phyloP scores from a whole-genome alignment of 257 asterid genomes.

The Scutellaria barbata region DNA sequence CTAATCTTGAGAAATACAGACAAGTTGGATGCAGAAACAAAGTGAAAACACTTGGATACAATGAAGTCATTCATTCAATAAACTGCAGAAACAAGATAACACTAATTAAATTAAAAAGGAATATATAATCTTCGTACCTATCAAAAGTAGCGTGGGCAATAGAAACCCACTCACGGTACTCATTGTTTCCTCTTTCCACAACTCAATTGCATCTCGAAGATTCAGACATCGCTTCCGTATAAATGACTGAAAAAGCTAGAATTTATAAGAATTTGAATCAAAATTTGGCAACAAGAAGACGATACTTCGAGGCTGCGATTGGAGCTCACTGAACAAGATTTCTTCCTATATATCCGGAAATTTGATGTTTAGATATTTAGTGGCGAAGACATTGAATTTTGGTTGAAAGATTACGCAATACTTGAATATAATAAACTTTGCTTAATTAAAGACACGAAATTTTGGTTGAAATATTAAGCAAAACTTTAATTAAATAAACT shows the following conservation, averaged over 20 bases:
- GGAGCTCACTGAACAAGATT: constrained; percentile 18
- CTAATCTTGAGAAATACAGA: neutral
- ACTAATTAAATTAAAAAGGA: neutral
- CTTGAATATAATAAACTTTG: neutral
- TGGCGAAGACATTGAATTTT: constrained; percentile 14
- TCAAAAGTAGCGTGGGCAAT: constrained; percentile 74
- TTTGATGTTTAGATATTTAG: constrained; percentile 1
- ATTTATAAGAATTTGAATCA: neutral
- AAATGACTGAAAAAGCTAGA: neutral
- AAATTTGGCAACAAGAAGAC: constrained; percentile 9
- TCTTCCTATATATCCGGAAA: constrained; percentile 10
- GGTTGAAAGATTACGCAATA: neutral
- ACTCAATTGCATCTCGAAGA: constrained; percentile 40
- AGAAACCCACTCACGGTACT: constrained; percentile 61
- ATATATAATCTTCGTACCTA: constrained; percentile 49
- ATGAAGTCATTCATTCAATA: neutral
- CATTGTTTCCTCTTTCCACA: constrained; percentile 53
- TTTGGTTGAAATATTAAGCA: too few species aligned
- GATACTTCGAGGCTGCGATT: neutral
- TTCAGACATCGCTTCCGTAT: constrained; percentile 30
- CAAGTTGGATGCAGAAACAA: neutral
- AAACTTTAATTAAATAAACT: too few species aligned
- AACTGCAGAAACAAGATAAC: constrained; percentile 4
- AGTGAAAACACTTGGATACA: neutral
- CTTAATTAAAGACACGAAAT: too few species aligned